These are phyloP conservation scores for Pseudodiploospora longispora DNA, from an alignment of 2,329 filamentous ascomycete genomes.

Conservation along the genomic window DNA sequence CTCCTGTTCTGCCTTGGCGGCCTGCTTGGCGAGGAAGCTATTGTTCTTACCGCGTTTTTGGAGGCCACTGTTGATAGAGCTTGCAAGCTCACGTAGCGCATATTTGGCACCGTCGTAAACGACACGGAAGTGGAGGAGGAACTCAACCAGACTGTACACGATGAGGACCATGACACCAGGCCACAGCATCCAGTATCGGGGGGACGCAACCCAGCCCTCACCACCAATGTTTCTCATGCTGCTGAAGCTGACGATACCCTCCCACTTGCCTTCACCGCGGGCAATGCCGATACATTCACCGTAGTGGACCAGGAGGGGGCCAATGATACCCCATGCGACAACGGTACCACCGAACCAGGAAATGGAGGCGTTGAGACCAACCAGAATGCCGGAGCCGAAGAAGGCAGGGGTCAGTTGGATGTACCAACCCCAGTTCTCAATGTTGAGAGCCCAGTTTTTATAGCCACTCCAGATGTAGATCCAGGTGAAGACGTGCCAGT, in stretches of 20 bases:
- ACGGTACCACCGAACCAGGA: slow-evolving; percentile 51
- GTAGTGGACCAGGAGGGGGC: slow-evolving; percentile 37
- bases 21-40: slow-evolving; percentile 27
- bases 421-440: slow-evolving; percentile 56
- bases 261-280: slow-evolving; percentile 21
- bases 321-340: slow-evolving; percentile 47
- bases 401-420: slow-evolving; percentile 53
- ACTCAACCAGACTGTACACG: slow-evolving; percentile 32
- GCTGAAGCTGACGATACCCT: slow-evolving; percentile 20
- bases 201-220: slow-evolving; percentile 24
- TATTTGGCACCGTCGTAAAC: slow-evolving; percentile 27
- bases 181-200: slow-evolving; percentile 36
- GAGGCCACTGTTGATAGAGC: slow-evolving; percentile 22
- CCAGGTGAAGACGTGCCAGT: slow-evolving; percentile 47
- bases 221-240: slow-evolving; percentile 21
- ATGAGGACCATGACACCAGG: slow-evolving; percentile 37
- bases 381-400: slow-evolving; percentile 48
- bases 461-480: slow-evolving; percentile 48
- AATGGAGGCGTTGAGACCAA: slow-evolving; percentile 44
- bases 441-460: slow-evolving; percentile 39
- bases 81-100: slow-evolving; percentile 21
- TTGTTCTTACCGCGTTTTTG: slow-evolving; percentile 23
- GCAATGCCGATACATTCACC: slow-evolving; percentile 42
- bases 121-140: slow-evolving; percentile 31
- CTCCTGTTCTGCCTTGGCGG: slow-evolving; percentile 23